Conservation (phyloP, 257 asterid species). For the Ocimum tenuiflorum region DNA sequence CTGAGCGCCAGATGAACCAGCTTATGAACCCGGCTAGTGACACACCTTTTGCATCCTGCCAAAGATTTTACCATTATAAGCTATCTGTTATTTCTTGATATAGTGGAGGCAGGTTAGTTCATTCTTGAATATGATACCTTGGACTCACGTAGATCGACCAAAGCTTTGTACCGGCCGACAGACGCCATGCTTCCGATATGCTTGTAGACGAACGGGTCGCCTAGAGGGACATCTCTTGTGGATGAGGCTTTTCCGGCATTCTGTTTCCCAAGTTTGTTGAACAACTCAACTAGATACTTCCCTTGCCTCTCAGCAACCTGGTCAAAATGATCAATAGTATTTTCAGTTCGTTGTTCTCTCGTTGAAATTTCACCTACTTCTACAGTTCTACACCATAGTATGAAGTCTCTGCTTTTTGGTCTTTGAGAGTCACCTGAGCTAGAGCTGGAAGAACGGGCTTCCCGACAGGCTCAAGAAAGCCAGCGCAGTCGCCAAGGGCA, state of each 20-base stretch:
- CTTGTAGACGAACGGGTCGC: constrained; percentile 72
- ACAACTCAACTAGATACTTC: constrained; percentile 60
- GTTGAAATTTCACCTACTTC: no score
- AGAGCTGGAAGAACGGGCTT: constrained; percentile 83
- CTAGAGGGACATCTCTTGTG: constrained; percentile 51
- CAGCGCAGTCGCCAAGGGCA: constrained; percentile 91
- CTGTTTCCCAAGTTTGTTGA: constrained; percentile 46
- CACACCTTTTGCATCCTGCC: constrained; percentile 60
- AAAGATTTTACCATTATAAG: neutral
- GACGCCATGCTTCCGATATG: constrained; percentile 96
- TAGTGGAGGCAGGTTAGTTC: neutral
- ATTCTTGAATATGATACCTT: constrained; percentile 31
- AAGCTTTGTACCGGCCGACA: constrained; percentile 82
- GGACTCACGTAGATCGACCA: constrained; percentile 82
- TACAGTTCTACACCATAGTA: no score
- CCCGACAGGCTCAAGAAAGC: constrained; percentile 77
- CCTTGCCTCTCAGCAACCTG: constrained; percentile 98
- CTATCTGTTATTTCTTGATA: no score
- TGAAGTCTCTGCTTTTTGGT: no score
- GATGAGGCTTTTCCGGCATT: constrained; percentile 65
- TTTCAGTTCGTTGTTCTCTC: no score
- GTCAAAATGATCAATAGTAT: neutral
- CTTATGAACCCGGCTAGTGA: constrained; percentile 65
- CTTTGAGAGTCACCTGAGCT: constrained; percentile 52
- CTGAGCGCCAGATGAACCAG: constrained; percentile 87